Evolutionary conservation across 1,284 basidiomycete species (phyloP).

Genomic region (Xerocomus amazonicus): DNA sequence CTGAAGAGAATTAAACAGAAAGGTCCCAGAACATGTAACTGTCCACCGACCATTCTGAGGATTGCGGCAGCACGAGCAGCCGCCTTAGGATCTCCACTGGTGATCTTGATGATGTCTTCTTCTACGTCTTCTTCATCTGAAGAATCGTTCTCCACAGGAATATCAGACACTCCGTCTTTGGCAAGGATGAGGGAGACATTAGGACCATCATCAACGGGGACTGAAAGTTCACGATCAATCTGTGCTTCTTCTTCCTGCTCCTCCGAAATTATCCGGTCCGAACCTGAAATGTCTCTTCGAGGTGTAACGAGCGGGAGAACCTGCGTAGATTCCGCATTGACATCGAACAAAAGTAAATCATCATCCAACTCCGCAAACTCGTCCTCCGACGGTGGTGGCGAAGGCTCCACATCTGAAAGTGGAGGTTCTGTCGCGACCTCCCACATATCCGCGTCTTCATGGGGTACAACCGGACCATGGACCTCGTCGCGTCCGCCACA

Average conservation of each 20-base stretch:
- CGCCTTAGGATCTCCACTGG: constrained; percentile 74
- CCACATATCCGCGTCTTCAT: constrained; percentile 14
- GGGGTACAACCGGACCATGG: background rate
- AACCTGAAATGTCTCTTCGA: background rate
- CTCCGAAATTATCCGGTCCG: constrained; percentile 14
- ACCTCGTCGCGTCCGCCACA: background rate
- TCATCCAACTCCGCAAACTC: constrained; percentile 19
- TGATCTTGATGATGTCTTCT: constrained; percentile 64
- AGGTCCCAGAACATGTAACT: background rate
- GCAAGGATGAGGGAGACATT: background rate
- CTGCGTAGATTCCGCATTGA: constrained; percentile 18
- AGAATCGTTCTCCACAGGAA: constrained; percentile 2
- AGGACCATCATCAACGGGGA: constrained; percentile 26
- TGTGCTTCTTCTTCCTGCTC: constrained; percentile 36
- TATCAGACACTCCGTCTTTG: background rate
- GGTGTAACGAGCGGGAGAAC: constrained; percentile 4
- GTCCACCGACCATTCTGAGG: constrained; percentile 64
- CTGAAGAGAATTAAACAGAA: constrained; percentile 37
- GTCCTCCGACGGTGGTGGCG: constrained; percentile 17
- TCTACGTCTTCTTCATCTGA: constrained; percentile 32
- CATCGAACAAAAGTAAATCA: constrained; percentile 19
- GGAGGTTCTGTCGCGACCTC: constrained; percentile 27
- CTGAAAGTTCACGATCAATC: constrained; percentile 38
- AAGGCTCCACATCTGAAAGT: constrained; percentile 20
- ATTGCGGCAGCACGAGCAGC: constrained; percentile 90